Evolutionary conservation across 2,329 filamentous ascomycete genomes (phyloP), one percentile per base, ranked within the genome.

Genomic region (Sphaerulina musiva): DNA sequence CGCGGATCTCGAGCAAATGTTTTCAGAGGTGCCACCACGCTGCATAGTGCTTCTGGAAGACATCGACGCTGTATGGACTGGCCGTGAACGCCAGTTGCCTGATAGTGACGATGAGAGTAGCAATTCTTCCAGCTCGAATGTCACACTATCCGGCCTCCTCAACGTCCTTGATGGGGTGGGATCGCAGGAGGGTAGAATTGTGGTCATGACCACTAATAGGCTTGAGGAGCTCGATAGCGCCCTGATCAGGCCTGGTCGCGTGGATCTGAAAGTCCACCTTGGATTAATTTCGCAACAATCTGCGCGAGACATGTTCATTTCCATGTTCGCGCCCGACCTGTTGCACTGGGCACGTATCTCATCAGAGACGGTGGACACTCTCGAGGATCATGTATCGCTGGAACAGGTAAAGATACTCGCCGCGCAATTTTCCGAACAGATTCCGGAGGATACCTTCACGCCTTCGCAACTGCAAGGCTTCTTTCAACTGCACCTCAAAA

Each of bases 131-230:
- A 86, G 90, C 39, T 86, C 85, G 1, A 60, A 56, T 12, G 60
- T 65, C 11, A 63, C 63, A 0, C 76, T 92, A 1, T 87, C 85
- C 0, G 87, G 86, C 0, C 76, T 92, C 1, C 77, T 93, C 50
- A 92, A 93, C 68, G 84, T 85, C 52, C 87, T 92, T 26, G 87
- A 93, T 62, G 86, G 87, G 51, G 86, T 89, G 1, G 85, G 84
- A 1, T 85, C 83, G 1, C 85, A 87, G 62, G 86, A 90, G 70
- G 87, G 86, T 32, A 80, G 85, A 48, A 79, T 91, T 8, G 78
- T 91, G 6, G 83, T 91, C 71, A 89, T 90, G 84, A 89, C 86
- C 0, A 88, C 85, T 26, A 91, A 91, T 69, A 79, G 81, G 54
- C 83, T 84, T 2, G 83, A 90, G 61, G 76, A 79, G 6, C 78